Conservation (phyloP, 192 early-diverging fungal species). For the Gorgonomyces haynaldii region DNA sequence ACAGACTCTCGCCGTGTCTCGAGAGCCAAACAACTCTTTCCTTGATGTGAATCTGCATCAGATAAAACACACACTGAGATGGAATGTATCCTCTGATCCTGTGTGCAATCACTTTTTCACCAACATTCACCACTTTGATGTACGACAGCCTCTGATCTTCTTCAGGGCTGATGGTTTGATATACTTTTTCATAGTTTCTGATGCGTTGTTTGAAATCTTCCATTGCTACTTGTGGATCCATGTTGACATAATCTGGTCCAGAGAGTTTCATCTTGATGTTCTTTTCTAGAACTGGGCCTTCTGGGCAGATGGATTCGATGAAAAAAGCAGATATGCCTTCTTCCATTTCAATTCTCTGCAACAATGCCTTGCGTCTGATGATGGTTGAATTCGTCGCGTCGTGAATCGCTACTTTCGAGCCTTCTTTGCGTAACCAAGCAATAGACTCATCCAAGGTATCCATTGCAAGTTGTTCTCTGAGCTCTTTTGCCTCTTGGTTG, state of each 20-base stretch:
- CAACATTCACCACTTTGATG: constrained; percentile 94
- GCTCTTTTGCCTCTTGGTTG: constrained; percentile 60
- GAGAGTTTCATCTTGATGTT: constrained; percentile 84
- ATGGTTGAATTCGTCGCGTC: constrained; percentile 95
- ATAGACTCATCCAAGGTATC: constrained; percentile 87
- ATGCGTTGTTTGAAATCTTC: constrained; percentile 78
- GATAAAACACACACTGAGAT: constrained; percentile 90
- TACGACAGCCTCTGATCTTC: constrained; percentile 60
- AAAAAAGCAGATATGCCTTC: constrained; percentile 23
- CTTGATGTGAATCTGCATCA: constrained; percentile 93
- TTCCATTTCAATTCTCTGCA: constrained; percentile 19
- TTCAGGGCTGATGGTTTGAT: constrained; percentile 67
- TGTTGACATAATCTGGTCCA: constrained; percentile 88
- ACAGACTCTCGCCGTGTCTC: constrained; percentile 83
- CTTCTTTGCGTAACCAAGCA: constrained; percentile 71
- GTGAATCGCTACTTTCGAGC: constrained; percentile 68
- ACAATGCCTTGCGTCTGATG: constrained; percentile 48
- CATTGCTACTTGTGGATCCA: constrained; percentile 69
- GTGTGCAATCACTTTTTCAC: constrained; percentile 88
- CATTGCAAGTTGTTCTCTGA: constrained; percentile 62
- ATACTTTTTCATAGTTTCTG: constrained; percentile 86
- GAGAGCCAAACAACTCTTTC: constrained; percentile 80
- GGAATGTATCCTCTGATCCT: constrained; percentile 88
- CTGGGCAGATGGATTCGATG: constrained; percentile 75
- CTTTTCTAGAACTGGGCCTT: constrained; percentile 55